Conservation (phyloP, 106 monocot genomes). For the Acorus calamus region DNA sequence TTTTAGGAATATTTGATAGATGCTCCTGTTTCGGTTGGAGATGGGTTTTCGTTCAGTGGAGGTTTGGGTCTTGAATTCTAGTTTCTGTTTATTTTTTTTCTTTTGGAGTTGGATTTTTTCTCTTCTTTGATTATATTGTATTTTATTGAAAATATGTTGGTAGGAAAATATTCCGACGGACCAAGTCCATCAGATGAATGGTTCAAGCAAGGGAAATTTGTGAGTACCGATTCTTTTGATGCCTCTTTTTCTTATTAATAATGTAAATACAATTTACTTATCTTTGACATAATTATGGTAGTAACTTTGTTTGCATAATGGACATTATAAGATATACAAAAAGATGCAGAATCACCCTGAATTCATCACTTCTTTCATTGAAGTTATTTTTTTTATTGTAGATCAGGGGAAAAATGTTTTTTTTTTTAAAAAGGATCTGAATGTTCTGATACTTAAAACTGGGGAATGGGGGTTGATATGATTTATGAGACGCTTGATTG, state of each 20-base stretch:
- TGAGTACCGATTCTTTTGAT: conserved; percentile 10
- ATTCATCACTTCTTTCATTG: too few species aligned
- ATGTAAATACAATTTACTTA: too few species aligned
- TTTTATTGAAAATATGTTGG: too few species aligned
- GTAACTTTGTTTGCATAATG: background rate
- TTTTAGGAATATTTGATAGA: conserved; percentile 75
- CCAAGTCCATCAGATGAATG: conserved; percentile 71
- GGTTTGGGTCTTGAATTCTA: conserved; percentile 18
- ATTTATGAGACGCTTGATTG: too few species aligned
- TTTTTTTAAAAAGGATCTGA: too few species aligned
- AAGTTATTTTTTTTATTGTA: too few species aligned
- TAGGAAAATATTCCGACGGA: conserved; percentile 87
- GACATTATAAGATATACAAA: background rate
- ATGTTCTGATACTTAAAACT: too few species aligned
- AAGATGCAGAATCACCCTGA: too few species aligned
- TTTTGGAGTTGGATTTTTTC: background rate
- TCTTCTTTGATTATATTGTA: background rate
- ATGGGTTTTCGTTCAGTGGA: conserved; percentile 91
- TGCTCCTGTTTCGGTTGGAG: conserved; percentile 67
- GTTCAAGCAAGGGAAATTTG: conserved; percentile 78
- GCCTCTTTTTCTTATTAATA: background rate
- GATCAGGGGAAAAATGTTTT: too few species aligned
- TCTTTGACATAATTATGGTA: background rate
- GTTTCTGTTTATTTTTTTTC: background rate
- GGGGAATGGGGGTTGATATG: too few species aligned